Conservation (phyloP, 2,329 filamentous ascomycete species). For the Colletotrichum sp. region DNA sequence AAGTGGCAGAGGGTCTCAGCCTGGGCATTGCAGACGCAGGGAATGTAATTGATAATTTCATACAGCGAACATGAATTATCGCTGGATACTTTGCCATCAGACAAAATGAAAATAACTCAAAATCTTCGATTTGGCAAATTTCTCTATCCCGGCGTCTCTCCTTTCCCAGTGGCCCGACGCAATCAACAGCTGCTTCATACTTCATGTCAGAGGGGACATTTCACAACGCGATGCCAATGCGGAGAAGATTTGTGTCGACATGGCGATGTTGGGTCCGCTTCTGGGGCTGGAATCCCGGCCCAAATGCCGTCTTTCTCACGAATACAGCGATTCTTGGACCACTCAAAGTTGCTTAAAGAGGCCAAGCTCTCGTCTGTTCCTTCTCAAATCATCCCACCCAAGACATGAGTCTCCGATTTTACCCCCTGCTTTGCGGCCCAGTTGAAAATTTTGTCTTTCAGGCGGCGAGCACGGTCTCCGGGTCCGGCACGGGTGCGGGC, state of each 20-base stretch:
- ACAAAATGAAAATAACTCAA: background rate
- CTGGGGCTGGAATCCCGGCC: background rate
- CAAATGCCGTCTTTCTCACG: background rate
- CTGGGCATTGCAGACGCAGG: background rate
- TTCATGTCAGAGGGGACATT: background rate
- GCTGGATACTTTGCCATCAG: background rate
- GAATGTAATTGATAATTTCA: background rate
- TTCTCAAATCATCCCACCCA: background rate
- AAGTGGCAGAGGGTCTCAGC: background rate
- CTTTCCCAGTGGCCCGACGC: background rate
- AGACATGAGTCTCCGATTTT: background rate
- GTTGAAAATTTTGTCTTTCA: background rate
- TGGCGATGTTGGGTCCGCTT: too few species aligned
- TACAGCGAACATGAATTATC: background rate
- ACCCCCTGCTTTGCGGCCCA: background rate
- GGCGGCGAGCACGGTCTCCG: background rate
- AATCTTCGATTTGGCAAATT: background rate
- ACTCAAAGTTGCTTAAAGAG: background rate
- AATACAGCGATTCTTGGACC: background rate
- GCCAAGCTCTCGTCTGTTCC: background rate
- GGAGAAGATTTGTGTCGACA: background rate
- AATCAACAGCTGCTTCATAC: background rate
- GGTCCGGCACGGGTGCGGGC: background rate
- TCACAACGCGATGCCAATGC: too few species aligned
- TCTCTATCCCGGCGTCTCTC: background rate